phyloP scores from a whole-genome alignment of 2,329 filamentous ascomycete genomes.

The Cladophialophora yegresii region DNA sequence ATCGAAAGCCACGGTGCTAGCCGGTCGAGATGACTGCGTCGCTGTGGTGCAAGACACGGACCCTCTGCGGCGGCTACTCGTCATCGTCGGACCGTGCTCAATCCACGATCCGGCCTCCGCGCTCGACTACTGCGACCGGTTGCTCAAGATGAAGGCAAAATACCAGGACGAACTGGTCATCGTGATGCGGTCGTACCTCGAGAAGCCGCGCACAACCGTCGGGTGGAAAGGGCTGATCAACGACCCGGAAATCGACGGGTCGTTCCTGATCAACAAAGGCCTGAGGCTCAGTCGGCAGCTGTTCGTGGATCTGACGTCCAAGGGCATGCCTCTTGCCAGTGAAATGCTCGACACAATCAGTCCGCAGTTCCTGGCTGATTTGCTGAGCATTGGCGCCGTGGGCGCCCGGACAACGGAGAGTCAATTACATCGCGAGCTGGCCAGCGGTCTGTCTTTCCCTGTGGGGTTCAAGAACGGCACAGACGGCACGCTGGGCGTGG shows the following conservation, averaged over 20 bases:
- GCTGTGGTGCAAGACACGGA: constrained; percentile 71
- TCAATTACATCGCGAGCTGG: constrained; percentile 93
- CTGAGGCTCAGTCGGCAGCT: constrained; percentile 87
- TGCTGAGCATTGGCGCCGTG: constrained; percentile 93
- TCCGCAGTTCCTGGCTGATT: constrained; percentile 93
- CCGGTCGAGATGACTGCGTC: constrained; percentile 59
- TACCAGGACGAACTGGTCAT: constrained; percentile 82
- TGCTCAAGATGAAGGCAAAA: constrained; percentile 76
- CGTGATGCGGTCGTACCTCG: constrained; percentile 97
- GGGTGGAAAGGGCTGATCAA: constrained; percentile 99
- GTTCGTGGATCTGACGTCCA: constrained; percentile 83
- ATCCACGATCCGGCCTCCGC: constrained; percentile 91
- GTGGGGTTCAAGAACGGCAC: constrained; percentile 99
- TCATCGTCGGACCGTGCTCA: constrained; percentile 93
- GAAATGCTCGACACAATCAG: constrained; percentile 99
- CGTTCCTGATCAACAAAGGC: constrained; percentile 99
- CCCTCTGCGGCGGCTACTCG: constrained; percentile 76
- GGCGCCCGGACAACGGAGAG: constrained; percentile 95
- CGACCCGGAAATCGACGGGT: constrained; percentile 95
- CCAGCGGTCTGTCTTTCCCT: constrained; percentile 92
- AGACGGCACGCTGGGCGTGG: constrained; percentile 84
- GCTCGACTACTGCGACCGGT: constrained; percentile 79
- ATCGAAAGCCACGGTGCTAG: constrained; percentile 48
- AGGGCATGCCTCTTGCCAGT: constrained; percentile 90
- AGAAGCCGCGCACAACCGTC: constrained; percentile 97